phyloP scores from a whole-genome alignment of 345 rosid genomes.

The Jatropha curcas region DNA sequence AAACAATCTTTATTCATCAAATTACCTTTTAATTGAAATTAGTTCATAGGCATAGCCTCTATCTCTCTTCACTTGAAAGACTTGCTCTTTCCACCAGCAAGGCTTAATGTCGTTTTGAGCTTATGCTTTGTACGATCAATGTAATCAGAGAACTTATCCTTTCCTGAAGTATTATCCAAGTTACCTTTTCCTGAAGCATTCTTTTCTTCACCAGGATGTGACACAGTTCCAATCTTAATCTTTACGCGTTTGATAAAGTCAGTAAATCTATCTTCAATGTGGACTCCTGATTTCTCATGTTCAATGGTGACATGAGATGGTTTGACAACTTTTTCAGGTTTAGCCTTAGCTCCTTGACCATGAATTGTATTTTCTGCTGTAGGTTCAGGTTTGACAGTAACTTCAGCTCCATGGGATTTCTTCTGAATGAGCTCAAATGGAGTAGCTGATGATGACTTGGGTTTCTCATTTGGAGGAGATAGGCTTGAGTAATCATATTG shows the following conservation, averaged over 20 bases:
- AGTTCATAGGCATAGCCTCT: background rate
- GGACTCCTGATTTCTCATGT: slow-evolving; percentile 12
- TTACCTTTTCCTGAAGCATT: background rate
- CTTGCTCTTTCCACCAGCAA: slow-evolving; percentile 14
- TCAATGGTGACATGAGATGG: background rate
- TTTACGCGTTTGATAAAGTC: slow-evolving; percentile 29
- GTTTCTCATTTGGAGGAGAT: slow-evolving; percentile 11
- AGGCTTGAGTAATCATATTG: slow-evolving; percentile 22
- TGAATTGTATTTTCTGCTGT: background rate
- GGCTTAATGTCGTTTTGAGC: slow-evolving; percentile 28
- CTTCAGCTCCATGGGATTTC: background rate
- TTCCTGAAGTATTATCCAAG: background rate
- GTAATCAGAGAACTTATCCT: slow-evolving; percentile 31
- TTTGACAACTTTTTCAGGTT: background rate
- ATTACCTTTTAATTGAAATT: background rate
- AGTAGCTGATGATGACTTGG: slow-evolving; percentile 5
- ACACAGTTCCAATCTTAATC: slow-evolving; percentile 27
- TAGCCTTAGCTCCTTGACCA: background rate
- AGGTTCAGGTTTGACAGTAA: slow-evolving; percentile 4
- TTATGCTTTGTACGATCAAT: slow-evolving; percentile 28
- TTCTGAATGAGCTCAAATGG: background rate
- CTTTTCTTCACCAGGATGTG: slow-evolving; percentile 18
- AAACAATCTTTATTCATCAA: slow-evolving; percentile 12
- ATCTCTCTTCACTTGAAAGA: slow-evolving; percentile 19
- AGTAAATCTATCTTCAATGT: slow-evolving; percentile 28